Conservation (phyloP, 805 yeast genomes). For the Yamadazyma insecticola region DNA sequence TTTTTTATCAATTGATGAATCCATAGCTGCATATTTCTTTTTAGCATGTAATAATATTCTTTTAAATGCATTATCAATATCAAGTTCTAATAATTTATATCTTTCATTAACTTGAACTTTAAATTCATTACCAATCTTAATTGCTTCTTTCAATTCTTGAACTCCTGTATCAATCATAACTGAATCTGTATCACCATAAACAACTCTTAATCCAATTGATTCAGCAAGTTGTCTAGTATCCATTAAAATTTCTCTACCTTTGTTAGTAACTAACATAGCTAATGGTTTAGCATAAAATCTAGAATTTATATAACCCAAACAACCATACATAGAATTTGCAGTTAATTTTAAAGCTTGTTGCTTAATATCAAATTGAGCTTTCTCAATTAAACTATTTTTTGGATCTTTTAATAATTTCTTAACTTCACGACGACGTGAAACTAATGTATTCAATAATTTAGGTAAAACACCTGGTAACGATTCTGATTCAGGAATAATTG, state of each 20-base stretch:
- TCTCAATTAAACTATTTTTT: constrained; percentile 56
- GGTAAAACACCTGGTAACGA: constrained; percentile 80
- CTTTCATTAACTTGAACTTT: constrained; percentile 83
- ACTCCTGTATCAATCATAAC: constrained; percentile 95
- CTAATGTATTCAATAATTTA: constrained; percentile 73
- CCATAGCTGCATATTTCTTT: constrained; percentile 95
- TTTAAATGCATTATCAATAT: constrained; percentile 89
- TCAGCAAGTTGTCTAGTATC: constrained; percentile 93
- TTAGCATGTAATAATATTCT: constrained; percentile 85
- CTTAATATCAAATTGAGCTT: constrained; percentile 85
- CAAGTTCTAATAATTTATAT: constrained; percentile 84
- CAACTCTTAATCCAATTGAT: constrained; percentile 72
- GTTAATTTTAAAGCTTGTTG: constrained; percentile 95
- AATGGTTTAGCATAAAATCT: constrained; percentile 94
- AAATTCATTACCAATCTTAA: constrained; percentile 79
- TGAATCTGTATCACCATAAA: constrained; percentile 98
- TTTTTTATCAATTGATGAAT: constrained; percentile 44
- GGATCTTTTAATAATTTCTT: constrained; percentile 80
- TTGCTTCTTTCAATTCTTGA: constrained; percentile 63
- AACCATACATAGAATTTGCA: constrained; percentile 99
- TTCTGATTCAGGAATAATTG: constrained; percentile 59
- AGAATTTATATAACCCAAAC: constrained; percentile 87
- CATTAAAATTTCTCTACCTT: constrained; percentile 93
- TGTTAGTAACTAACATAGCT: constrained; percentile 91
- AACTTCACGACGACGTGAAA: constrained; percentile 88